phyloP scores from a whole-genome alignment of 208 protist species.

The Phytomonas francai region DNA sequence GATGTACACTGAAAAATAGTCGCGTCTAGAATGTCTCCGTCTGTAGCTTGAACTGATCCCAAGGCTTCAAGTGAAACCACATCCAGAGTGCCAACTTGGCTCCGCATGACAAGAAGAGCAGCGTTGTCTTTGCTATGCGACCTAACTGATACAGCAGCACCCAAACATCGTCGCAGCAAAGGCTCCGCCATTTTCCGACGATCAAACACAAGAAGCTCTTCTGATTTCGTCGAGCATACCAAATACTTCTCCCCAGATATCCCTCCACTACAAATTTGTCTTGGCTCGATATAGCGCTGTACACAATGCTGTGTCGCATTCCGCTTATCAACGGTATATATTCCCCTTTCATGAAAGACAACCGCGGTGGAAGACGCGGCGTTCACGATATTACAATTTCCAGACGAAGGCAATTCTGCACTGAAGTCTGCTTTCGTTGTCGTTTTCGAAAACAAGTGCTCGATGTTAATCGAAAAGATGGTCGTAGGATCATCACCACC shows the following conservation, averaged over 20 bases:
- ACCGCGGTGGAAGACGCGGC: neutral
- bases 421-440: neutral
- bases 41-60: slow-evolving; percentile 23
- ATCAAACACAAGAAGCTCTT: neutral
- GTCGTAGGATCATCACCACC: neutral
- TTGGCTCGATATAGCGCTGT: neutral
- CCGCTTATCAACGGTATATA: neutral
- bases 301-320: neutral
- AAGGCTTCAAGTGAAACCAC: slow-evolving; percentile 15
- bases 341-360: neutral
- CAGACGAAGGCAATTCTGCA: neutral
- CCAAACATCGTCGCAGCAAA: neutral
- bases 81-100: slow-evolving; percentile 25
- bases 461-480: neutral
- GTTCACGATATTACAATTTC: neutral
- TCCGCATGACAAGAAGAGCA: slow-evolving; percentile 24
- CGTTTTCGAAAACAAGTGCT: neutral
- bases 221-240: neutral
- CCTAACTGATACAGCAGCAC: neutral
- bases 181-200: neutral
- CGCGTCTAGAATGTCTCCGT: slow-evolving; percentile 32
- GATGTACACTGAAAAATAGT: slow-evolving; percentile 12
- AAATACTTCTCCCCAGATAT: neutral
- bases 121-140: slow-evolving; percentile 1
- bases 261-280: neutral